These are phyloP conservation scores for Shiraia sp. DNA, from an alignment of 2,329 filamentous ascomycete genomes.

Conservation along the genomic window DNA sequence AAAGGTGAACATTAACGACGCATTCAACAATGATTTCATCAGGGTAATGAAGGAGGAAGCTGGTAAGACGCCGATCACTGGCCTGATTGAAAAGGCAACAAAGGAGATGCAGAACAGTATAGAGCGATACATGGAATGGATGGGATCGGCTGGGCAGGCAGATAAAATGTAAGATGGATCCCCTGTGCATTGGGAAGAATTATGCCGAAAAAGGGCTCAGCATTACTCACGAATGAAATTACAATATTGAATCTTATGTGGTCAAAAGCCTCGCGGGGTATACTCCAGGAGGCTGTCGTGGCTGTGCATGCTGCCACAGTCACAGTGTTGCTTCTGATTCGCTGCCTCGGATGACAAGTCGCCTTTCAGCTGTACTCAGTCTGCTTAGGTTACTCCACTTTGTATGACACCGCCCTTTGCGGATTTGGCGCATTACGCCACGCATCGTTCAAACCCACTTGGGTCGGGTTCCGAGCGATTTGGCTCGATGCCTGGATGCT, in stretches of 20 bases:
- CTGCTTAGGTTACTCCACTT: too few species aligned
- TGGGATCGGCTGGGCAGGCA: conserved; percentile 44
- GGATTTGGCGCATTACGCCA: conserved; percentile 1
- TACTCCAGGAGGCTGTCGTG: too few species aligned
- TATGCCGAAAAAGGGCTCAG: not conserved
- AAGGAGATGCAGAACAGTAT: conserved; percentile 59
- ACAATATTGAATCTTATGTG: too few species aligned
- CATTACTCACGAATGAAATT: not conserved
- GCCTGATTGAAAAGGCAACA: conserved; percentile 59
- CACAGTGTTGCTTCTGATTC: not conserved
- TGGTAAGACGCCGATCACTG: conserved; percentile 56
- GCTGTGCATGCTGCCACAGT: too few species aligned
- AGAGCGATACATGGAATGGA: conserved; percentile 60
- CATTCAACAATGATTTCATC: conserved; percentile 58
- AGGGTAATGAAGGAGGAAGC: conserved; percentile 54
- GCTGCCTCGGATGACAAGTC: not conserved
- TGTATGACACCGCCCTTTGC: conserved; percentile 1
- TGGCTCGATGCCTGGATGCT: conserved; percentile 1
- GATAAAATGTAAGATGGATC: conserved; percentile 21
- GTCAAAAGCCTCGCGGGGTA: too few species aligned
- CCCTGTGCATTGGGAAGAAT: not conserved
- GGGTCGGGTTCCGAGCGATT: not conserved
- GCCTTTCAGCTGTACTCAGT: conserved; percentile 6
- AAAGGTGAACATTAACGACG: conserved; percentile 64
- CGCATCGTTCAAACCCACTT: not conserved